Evolutionary conservation across 202 grass and related monocot genomes (phyloP), one percentile per base, ranked within the genome.

Genomic region (Dendrocalamus latiflorus): DNA sequence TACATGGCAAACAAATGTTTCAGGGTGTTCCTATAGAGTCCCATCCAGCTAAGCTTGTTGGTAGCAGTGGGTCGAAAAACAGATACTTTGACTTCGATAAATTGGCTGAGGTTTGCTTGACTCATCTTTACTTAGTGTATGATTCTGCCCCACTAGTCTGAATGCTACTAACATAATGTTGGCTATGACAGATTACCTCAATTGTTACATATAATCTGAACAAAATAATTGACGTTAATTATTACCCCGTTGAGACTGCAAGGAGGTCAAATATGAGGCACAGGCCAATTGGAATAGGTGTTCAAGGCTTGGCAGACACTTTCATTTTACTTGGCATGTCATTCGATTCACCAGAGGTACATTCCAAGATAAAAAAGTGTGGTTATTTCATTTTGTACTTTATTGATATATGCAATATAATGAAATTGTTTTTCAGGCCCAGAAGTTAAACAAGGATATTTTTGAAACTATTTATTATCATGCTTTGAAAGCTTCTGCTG

Each of bases 141-240:
- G 64, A 30, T 20, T 65, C 63, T 79, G 14, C 33, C 42, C 73
- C 72, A 26, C 47, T 72, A 68, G 49, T 86, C n/a, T 88, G 34
- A 78, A 41, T 71, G 41, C 47, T 55, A 66, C 11, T 70, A 41
- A 81, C 78, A 44, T 66, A 54, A 16, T 89, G 57, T 80, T 66
- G 20, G 1, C 45, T 50, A 26, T 71, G 42, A 43, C 84, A 98
- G 93, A 66, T 95, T 71, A 93, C 96, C 62, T 88, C 85, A 61
- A 67, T 48, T 58, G 85, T 98, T 18, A 89, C 91, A 21, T 74
- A 20, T 12, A 93, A 98, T 77, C 92, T 98, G 48, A 98, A 95
- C 66, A 95, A 93, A 89, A 92, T 98, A 62, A 95, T 98, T 71
- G 91, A 93, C 84, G 53, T 91, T 22, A 93, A 90, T 43, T 95